These are phyloP conservation scores for Agaricus blazei DNA, from an alignment of 768 basidiomycete genomes.

Conservation along the genomic window DNA sequence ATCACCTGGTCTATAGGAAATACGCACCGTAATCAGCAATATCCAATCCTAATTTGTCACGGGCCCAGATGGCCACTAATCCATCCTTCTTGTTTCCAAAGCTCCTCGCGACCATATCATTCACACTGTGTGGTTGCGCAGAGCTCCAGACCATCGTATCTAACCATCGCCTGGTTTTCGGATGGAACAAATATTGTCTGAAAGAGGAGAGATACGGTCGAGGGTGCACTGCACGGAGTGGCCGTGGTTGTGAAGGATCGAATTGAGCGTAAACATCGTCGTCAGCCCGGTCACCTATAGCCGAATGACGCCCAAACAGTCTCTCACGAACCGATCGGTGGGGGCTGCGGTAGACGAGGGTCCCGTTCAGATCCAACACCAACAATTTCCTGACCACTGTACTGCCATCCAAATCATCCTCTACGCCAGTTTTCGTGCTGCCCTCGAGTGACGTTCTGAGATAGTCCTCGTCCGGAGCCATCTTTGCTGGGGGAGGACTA, in stretches of 20 bases:
- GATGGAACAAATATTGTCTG: slow-evolving; percentile 56
- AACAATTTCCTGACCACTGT: slow-evolving; percentile 48
- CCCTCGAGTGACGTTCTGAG: not conserved
- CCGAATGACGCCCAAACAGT: not conserved
- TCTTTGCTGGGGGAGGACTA: not conserved
- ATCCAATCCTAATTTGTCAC: slow-evolving; percentile 70
- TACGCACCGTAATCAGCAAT: slow-evolving; percentile 60
- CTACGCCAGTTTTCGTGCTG: not conserved
- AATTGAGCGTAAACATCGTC: slow-evolving; percentile 19
- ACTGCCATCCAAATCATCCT: not conserved
- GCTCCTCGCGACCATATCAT: slow-evolving; percentile 63
- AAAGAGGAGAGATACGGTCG: slow-evolving; percentile 67
- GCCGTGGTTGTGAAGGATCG: slow-evolving; percentile 16
- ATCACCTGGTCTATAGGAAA: not conserved
- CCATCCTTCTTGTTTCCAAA: slow-evolving; percentile 41
- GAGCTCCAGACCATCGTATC: slow-evolving; percentile 90
- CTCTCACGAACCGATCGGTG: slow-evolving; percentile 19
- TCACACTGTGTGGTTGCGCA: slow-evolving; percentile 75
- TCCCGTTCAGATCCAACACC: slow-evolving; percentile 73
- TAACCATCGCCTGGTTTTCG: slow-evolving; percentile 57
- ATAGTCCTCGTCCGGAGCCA: slow-evolving; percentile 5
- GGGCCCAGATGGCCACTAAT: slow-evolving; percentile 70
- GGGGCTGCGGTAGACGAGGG: slow-evolving; percentile 58
- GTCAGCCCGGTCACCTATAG: not conserved
- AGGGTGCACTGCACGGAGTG: slow-evolving; percentile 40